Percentiles rank a stretch among this genome's conserved stretches.
These are phyloP conservation scores for Lasiosphaeris hirsuta DNA, from an alignment of 495 filamentous ascomycete species.

Conservation along the genomic window DNA sequence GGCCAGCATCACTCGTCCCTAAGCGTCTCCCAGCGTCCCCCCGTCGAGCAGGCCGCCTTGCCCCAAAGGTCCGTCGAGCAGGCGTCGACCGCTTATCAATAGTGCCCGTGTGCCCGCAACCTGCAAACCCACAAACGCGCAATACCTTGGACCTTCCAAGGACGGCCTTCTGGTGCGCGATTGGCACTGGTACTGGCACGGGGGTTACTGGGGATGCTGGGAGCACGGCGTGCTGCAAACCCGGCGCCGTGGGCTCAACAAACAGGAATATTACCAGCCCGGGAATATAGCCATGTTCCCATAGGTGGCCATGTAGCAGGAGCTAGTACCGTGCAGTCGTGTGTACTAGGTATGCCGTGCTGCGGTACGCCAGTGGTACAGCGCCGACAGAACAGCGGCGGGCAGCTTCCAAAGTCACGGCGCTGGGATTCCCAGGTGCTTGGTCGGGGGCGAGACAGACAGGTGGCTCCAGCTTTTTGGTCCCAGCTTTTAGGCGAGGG, in stretches of 20 bases:
- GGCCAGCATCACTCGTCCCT: neutral
- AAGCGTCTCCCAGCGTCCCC: neutral
- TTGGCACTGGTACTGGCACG: no score
- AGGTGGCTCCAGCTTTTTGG: conserved; percentile 13
- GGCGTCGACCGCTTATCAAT: conserved; percentile 24
- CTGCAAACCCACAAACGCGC: neutral
- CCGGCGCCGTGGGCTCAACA: no score
- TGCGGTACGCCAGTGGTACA: neutral
- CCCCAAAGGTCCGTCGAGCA: conserved; percentile 3
- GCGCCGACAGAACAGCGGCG: neutral
- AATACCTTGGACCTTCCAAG: neutral
- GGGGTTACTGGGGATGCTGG: no score
- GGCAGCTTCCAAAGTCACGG: conserved; percentile 11
- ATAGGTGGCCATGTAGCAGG: no score
- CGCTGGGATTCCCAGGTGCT: conserved; percentile 19
- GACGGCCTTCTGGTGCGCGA: neutral
- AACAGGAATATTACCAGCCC: no score
- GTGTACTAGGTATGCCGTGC: no score
- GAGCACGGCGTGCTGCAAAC: no score
- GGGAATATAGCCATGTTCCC: no score
- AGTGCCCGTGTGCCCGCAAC: conserved; percentile 11
- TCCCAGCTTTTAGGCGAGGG: conserved; percentile 9
- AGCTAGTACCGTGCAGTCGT: no score
- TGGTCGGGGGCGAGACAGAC: conserved; percentile 16
- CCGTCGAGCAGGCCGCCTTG: neutral